phyloP scores from a whole-genome alignment of 257 asterid species.

The Oldenlandia corymbosa region DNA sequence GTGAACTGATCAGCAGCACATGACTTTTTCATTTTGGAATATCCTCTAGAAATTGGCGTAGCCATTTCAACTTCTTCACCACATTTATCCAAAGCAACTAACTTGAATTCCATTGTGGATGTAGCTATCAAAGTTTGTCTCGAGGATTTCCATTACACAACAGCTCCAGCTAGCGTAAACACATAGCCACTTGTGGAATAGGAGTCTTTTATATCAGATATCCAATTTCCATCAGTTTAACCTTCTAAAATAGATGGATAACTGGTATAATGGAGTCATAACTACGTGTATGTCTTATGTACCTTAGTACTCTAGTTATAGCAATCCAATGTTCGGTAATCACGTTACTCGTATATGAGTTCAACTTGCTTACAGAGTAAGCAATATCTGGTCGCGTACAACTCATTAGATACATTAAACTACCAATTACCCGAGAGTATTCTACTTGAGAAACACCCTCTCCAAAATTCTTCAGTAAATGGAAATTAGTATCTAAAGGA shows the following conservation, averaged over 20 bases:
- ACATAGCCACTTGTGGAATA: no score
- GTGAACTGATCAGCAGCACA: no score
- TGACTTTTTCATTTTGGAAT: no score
- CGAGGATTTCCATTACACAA: no score
- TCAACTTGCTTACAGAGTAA: background rate
- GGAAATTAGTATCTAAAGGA: background rate
- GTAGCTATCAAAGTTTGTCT: no score
- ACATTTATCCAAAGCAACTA: no score
- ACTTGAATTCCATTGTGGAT: no score
- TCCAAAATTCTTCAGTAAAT: background rate
- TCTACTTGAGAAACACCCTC: background rate
- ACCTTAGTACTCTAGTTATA: background rate
- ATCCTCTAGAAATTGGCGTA: no score
- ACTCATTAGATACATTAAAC: background rate
- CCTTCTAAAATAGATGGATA: background rate
- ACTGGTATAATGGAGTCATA: background rate
- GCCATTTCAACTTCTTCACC: no score
- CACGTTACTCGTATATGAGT: background rate
- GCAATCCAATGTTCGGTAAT: background rate
- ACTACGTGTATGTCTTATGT: background rate
- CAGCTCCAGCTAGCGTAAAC: no score
- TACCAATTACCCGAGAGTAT: background rate
- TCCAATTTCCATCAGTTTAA: background rate
- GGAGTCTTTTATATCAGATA: background rate
- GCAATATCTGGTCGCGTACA: background rate